Conservation (phyloP, 2,329 filamentous ascomycete species). For the Sporothrix phasma region DNA sequence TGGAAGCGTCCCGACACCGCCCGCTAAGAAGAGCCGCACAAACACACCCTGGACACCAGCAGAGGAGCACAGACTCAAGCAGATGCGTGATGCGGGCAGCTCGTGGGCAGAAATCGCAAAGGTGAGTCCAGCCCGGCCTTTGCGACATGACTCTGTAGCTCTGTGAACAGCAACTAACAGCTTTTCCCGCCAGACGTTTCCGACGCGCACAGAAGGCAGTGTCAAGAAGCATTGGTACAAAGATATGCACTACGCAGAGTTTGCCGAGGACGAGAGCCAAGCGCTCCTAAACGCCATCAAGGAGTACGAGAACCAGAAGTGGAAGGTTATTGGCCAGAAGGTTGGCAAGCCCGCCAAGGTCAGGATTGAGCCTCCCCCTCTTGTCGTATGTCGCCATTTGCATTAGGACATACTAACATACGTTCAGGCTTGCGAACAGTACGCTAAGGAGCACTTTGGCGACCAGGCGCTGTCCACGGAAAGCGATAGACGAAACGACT, state of each 20-base stretch:
- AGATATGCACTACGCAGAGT: slow-evolving; percentile 99
- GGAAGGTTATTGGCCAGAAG: slow-evolving; percentile 94
- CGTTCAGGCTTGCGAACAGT: slow-evolving; percentile 53
- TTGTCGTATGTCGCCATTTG: no score
- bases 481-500: no score
- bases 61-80: slow-evolving; percentile 85
- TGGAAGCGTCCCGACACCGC: slow-evolving; percentile 33
- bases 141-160: not conserved
- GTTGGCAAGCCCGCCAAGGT: slow-evolving; percentile 97
- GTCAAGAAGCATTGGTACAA: slow-evolving; percentile 99
- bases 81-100: slow-evolving; percentile 84
- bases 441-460: slow-evolving; percentile 85
- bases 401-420: not conserved
- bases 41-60: slow-evolving; percentile 97
- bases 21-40: slow-evolving; percentile 86
- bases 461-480: slow-evolving; percentile 31
- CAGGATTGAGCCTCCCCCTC: not conserved
- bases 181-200: slow-evolving; percentile 60
- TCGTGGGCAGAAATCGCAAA: slow-evolving; percentile 99
- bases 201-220: slow-evolving; percentile 85
- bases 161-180: not conserved
- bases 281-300: slow-evolving; percentile 88
- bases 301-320: slow-evolving; percentile 97
- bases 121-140: slow-evolving; percentile 39
- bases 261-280: slow-evolving; percentile 86